Conservation (phyloP, 805 yeast genomes). For the Saccharomycopsis fibuligera region DNA sequence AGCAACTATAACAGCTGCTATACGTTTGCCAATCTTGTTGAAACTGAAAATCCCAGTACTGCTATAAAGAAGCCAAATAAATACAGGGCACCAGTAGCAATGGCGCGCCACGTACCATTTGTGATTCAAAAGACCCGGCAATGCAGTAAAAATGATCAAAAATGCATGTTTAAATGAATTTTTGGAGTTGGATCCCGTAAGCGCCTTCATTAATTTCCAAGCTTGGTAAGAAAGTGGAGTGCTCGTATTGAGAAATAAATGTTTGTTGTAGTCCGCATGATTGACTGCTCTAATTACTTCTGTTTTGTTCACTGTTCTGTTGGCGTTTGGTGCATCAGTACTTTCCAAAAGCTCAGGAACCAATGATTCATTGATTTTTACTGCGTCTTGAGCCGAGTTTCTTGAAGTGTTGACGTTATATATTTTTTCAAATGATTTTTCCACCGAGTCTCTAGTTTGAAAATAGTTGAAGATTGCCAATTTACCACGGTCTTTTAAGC, state of each 20-base stretch:
- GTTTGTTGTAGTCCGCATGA: conserved; percentile 36
- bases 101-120: conserved; percentile 38
- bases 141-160: conserved; percentile 31
- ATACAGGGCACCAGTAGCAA: conserved; percentile 38
- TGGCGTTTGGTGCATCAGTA: background rate
- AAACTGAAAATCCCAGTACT: conserved; percentile 32
- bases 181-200: conserved; percentile 35
- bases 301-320: background rate
- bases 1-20: conserved; percentile 33
- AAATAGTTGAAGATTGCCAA: conserved; percentile 37
- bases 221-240: conserved; percentile 25
- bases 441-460: conserved; percentile 39
- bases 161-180: conserved; percentile 39
- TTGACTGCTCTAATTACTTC: conserved; percentile 33
- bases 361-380: too few species aligned
- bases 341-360: too few species aligned
- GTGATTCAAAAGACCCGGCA: conserved; percentile 33
- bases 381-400: conserved; percentile 2
- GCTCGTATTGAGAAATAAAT: conserved; percentile 27
- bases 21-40: conserved; percentile 28
- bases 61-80: conserved; percentile 34
- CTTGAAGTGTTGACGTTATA: conserved; percentile 40
- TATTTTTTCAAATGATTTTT: conserved; percentile 38
- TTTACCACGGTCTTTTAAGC: conserved; percentile 42
- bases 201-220: conserved; percentile 32